These are phyloP conservation scores for Rubroboletus satanas DNA, from an alignment of 768 basidiomycete genomes.

Conservation along the genomic window DNA sequence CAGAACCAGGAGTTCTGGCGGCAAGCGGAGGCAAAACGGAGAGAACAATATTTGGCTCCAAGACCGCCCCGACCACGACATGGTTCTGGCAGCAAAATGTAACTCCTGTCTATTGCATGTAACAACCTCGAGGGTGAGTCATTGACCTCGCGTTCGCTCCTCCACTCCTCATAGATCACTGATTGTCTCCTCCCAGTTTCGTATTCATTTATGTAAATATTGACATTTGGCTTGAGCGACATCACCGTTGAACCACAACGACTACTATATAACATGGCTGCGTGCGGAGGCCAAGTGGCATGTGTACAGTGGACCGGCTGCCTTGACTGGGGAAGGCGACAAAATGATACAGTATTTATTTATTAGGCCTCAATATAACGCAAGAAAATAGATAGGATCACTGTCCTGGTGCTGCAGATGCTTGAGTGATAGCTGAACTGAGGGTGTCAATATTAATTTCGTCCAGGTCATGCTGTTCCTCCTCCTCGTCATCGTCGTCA, in stretches of 20 bases:
- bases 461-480: slow-evolving; percentile 30
- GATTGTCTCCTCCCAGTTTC: slow-evolving; percentile 20
- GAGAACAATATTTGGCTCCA: slow-evolving; percentile 41
- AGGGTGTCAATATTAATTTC: slow-evolving; percentile 12
- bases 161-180: not conserved
- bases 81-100: slow-evolving; percentile 53
- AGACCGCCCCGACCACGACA: slow-evolving; percentile 34
- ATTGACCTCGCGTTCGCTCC: not conserved
- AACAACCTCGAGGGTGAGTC: slow-evolving; percentile 17
- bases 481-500: slow-evolving; percentile 49
- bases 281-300: slow-evolving; percentile 5
- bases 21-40: slow-evolving; percentile 47
- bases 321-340: slow-evolving; percentile 7
- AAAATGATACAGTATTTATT: slow-evolving; percentile 25
- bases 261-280: slow-evolving; percentile 25
- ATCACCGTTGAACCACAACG: slow-evolving; percentile 8
- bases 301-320: slow-evolving; percentile 9
- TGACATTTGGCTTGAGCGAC: slow-evolving; percentile 20
- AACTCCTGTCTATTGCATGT: slow-evolving; percentile 21
- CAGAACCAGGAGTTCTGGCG: slow-evolving; percentile 61
- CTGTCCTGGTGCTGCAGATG: slow-evolving; percentile 4
- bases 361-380: slow-evolving; percentile 20
- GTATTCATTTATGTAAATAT: slow-evolving; percentile 32
- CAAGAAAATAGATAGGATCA: slow-evolving; percentile 25
- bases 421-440: slow-evolving; percentile 9